Base-by-base conservation (phyloP, 192 early-diverging fungal species). In the Haplosporangium gracile region DNA sequence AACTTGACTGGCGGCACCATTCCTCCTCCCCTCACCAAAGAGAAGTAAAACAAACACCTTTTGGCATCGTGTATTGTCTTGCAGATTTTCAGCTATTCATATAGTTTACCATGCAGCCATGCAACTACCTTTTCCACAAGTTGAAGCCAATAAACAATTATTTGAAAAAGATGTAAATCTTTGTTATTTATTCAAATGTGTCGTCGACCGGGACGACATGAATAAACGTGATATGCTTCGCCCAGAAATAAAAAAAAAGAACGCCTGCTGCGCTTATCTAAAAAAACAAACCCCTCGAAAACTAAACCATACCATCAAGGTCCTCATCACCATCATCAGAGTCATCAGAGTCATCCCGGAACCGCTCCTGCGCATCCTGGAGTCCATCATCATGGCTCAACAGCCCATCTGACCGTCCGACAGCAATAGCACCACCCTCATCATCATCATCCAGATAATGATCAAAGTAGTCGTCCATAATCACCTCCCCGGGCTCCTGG, bases 391-490 rank as follows among this genome's bases (percentile, higher is more conserved):
- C 65, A 34, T 69, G 72, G 4, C 78, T 60, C 26, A 74, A 55
- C 69, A 75, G 63, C 16, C 74, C 75, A 16, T 70, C 75, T 11
- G 60, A 15, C 5, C 24, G 26, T 0, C 57, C 57, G 6, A 70
- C 75, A 71, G 49, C 53, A 15, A 36, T 43, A 2, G 71, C 53
- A 36, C 60, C 51, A 40, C 76, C 84, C 5, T 86, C 84, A 63
- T 86, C 84, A 71, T 86, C 84, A 32, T 78, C 84, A 55, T 86
- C 84, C 57, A 86, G 68, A 75, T 86, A 86, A 34, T 86, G 84
- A 81, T 81, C 84, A 86, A 86, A 86, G 70, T 86, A 86, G 47
- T 86, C 84, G 42, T 86, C 84, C 84, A 86, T 86, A 39, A 86
- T 86, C 47, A 86, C 84, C 40, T 86, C 84, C 1, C 84, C 79